Percentiles rank a stretch among this genome's conserved stretches.
Conservation (phyloP, 768 basidiomycete genomes). For the Rhodocollybia butyracea region DNA sequence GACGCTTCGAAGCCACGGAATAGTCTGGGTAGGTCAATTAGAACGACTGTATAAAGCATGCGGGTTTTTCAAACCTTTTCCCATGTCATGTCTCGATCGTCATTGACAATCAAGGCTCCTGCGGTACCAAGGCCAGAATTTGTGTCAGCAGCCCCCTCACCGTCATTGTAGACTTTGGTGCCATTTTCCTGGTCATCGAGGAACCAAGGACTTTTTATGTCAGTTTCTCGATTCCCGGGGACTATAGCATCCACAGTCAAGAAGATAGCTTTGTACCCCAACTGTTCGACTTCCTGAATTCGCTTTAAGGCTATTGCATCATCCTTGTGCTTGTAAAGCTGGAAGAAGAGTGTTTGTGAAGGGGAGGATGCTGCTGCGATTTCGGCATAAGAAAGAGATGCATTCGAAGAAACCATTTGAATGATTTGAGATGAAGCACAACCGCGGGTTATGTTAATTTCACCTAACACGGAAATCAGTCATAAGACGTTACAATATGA, state of each 20-base stretch:
- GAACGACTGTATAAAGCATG: too few species aligned
- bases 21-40: constrained; percentile 32
- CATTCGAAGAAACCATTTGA: constrained; percentile 83
- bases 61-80: constrained; percentile 32
- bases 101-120: constrained; percentile 62
- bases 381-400: constrained; percentile 63
- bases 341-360: constrained; percentile 71
- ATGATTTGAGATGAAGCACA: constrained; percentile 67
- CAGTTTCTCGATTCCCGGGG: constrained; percentile 76
- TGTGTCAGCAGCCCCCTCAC: constrained; percentile 18
- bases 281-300: constrained; percentile 64
- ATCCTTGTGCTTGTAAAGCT: constrained; percentile 81
- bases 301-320: constrained; percentile 65
- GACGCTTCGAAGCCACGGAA: constrained; percentile 69
- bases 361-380: constrained; percentile 60
- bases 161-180: constrained; percentile 21
- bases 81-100: constrained; percentile 79
- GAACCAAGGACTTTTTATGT: constrained; percentile 58
- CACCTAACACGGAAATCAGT: constrained; percentile 43
- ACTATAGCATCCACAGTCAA: constrained; percentile 91
- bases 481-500: too few species aligned
- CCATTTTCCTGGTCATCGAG: constrained; percentile 55
- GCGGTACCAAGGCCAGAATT: constrained; percentile 57
- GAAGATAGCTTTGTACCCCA: constrained; percentile 87
- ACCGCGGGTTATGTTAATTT: constrained; percentile 76